These are phyloP conservation scores for Inga leiocalycina DNA, from an alignment of 306 rosid species.

Conservation along the genomic window DNA sequence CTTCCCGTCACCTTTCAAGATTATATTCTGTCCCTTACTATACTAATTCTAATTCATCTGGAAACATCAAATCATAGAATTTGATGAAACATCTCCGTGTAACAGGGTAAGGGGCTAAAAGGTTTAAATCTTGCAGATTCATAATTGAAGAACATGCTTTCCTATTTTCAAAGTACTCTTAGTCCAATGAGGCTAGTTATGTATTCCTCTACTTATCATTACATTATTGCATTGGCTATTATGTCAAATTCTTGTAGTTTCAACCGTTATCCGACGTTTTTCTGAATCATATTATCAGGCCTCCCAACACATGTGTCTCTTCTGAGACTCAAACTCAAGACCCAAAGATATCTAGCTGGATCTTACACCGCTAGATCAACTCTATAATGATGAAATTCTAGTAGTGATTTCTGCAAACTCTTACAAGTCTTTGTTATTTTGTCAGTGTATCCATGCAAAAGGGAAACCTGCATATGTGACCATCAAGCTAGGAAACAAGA, in stretches of 20 bases:
- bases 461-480: constrained; percentile 80
- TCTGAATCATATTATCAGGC: too few species aligned
- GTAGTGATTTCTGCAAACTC: constrained; percentile 7
- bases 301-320: too few species aligned
- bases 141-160: neutral
- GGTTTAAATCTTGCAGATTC: neutral
- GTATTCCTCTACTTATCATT: neutral
- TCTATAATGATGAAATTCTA: neutral
- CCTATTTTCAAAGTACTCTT: neutral
- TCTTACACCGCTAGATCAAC: too few species aligned
- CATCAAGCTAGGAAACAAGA: constrained; percentile 60
- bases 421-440: neutral
- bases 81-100: neutral
- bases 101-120: neutral
- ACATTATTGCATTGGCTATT: neutral
- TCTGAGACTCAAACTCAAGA: too few species aligned
- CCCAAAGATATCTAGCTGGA: too few species aligned
- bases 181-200: neutral
- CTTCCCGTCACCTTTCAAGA: neutral
- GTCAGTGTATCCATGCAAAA: constrained; percentile 62
- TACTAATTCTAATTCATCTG: neutral
- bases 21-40: neutral
- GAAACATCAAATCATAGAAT: neutral
- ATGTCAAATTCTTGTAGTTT: constrained; percentile 12
- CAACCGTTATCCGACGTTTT: too few species aligned